These are phyloP conservation scores for Anthracocystis walkeri DNA, from an alignment of 1,284 basidiomycete species.

Conservation along the genomic window DNA sequence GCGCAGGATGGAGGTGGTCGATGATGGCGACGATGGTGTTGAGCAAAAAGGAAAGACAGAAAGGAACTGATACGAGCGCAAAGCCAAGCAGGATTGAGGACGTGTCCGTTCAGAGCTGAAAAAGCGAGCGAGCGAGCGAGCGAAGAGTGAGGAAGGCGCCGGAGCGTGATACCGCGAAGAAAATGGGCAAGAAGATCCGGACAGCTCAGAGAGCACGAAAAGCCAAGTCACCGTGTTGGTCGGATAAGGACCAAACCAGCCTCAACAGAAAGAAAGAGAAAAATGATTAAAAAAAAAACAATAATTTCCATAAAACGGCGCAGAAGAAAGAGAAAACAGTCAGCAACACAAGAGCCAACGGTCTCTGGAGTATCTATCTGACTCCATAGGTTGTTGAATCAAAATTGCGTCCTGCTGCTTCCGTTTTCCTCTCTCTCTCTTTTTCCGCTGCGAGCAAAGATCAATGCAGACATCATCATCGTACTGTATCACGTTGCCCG, in stretches of 20 bases:
- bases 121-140: slow-evolving; percentile 1
- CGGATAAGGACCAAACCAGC: slow-evolving; percentile 10
- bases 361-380: too few species aligned
- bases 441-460: too few species aligned
- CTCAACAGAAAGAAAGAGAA: too few species aligned
- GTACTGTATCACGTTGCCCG: too few species aligned
- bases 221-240: neutral
- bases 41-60: neutral
- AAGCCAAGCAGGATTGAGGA: neutral
- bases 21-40: slow-evolving; percentile 2
- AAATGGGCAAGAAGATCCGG: slow-evolving; percentile 12
- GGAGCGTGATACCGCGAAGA: slow-evolving; percentile 9
- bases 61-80: neutral
- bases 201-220: neutral
- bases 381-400: too few species aligned
- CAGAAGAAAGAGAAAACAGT: neutral
- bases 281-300: neutral
- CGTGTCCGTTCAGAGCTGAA: neutral
- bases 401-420: too few species aligned
- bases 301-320: too few species aligned
- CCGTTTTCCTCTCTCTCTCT: too few species aligned
- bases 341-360: neutral
- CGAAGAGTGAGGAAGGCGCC: neutral
- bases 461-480: too few species aligned
- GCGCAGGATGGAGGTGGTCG: neutral